Conservation (phyloP, 345 rosid genomes). For the Pugionium dolabratum region DNA sequence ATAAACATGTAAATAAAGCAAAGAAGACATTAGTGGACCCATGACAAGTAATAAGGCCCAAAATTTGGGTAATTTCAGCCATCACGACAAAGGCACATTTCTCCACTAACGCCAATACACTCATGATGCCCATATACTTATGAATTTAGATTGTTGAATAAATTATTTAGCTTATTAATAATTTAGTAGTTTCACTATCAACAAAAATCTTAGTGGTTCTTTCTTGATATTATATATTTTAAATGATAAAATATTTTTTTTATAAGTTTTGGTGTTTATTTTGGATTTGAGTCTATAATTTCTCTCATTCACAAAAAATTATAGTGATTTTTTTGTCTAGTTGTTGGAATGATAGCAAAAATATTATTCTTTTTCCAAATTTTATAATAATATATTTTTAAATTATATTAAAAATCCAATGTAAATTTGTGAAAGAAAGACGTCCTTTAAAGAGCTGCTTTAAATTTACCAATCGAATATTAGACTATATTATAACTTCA, state of each 20-base stretch:
- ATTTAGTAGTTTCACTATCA: neutral
- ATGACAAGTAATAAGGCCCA: constrained; percentile 20
- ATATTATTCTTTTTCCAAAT: too few species aligned
- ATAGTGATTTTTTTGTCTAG: neutral
- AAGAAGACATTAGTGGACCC: constrained; percentile 23
- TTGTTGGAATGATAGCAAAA: neutral
- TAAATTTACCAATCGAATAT: too few species aligned
- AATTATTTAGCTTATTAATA: neutral
- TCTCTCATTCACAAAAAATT: neutral
- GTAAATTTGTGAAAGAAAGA: too few species aligned
- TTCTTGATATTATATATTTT: neutral
- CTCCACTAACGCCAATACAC: neutral
- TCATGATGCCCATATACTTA: neutral
- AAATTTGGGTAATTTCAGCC: constrained; percentile 27
- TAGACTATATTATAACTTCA: too few species aligned
- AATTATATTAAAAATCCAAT: too few species aligned
- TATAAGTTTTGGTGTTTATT: neutral
- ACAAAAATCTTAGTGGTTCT: neutral
- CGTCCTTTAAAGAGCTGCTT: too few species aligned
- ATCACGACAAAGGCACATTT: constrained; percentile 25
- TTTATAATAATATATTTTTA: too few species aligned
- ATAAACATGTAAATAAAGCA: constrained; percentile 11
- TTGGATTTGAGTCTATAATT: neutral
- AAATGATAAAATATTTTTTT: neutral
- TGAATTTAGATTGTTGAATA: neutral